These are phyloP conservation scores for Trichosanthes truncata DNA, from an alignment of 306 rosid genomes.

Conservation along the genomic window DNA sequence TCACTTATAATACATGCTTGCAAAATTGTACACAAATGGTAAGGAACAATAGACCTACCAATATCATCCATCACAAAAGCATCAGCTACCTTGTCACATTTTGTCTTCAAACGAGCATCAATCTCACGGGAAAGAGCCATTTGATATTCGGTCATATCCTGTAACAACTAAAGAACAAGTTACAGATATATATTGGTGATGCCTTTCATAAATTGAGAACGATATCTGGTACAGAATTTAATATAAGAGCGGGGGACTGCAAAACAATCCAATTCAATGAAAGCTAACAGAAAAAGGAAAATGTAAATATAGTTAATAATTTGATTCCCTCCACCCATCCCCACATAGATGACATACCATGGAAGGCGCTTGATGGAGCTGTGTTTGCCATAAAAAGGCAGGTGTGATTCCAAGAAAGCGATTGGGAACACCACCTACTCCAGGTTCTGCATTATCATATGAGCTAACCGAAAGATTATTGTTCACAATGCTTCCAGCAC, in stretches of 20 bases:
- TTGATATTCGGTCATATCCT: slow-evolving; percentile 84
- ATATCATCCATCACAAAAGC: slow-evolving; percentile 61
- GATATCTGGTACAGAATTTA: neutral
- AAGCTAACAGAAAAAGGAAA: neutral
- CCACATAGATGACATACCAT: slow-evolving; percentile 34
- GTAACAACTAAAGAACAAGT: slow-evolving; percentile 9
- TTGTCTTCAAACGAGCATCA: slow-evolving; percentile 61
- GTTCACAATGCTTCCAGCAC: slow-evolving; percentile 34
- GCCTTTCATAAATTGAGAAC: neutral
- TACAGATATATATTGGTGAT: neutral
- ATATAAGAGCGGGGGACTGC: slow-evolving; percentile 10
- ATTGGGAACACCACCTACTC: slow-evolving; percentile 80
- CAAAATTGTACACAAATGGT: neutral
- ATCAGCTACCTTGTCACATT: slow-evolving; percentile 63
- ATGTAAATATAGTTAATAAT: neutral
- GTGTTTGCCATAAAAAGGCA: slow-evolving; percentile 81
- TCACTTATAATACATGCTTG: neutral
- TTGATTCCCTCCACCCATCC: slow-evolving; percentile 1
- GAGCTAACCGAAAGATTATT: slow-evolving; percentile 25
- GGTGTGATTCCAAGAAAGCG: slow-evolving; percentile 85
- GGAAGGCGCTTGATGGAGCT: slow-evolving; percentile 54
- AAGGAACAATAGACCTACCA: slow-evolving; percentile 31
- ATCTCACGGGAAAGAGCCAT: slow-evolving; percentile 63
- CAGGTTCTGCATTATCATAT: slow-evolving; percentile 45
- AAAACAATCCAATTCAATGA: neutral